Evolutionary conservation across 2,329 filamentous ascomycete species (phyloP).

Genomic region (Alternaria sp.): DNA sequence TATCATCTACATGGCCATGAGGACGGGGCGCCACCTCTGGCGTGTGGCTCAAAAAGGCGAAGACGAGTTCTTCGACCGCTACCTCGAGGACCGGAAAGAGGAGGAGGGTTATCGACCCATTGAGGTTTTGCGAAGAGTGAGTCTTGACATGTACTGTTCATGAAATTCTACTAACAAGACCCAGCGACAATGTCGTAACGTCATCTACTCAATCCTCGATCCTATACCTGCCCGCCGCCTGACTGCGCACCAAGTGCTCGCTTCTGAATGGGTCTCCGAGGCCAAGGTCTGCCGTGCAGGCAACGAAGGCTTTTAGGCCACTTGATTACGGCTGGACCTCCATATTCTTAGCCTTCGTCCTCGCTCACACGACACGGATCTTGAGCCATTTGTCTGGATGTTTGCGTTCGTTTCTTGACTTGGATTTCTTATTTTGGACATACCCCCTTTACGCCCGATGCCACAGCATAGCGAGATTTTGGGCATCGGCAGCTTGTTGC

Average conservation of each 20-base stretch:
- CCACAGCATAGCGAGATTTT: conserved; percentile 44
- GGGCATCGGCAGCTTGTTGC: conserved; percentile 30
- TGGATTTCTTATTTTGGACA: conserved; percentile 36
- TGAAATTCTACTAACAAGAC: conserved; percentile 18
- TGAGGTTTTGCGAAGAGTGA: conserved; percentile 91
- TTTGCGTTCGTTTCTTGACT: conserved; percentile 30
- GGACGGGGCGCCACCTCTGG: conserved; percentile 94
- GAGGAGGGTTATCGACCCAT: conserved; percentile 97
- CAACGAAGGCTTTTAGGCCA: conserved; percentile 82
- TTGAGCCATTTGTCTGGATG: conserved; percentile 27
- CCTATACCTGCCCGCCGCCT: conserved; percentile 91
- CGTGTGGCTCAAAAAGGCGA: conserved; percentile 95
- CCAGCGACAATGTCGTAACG: conserved; percentile 94
- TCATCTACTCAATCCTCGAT: conserved; percentile 98
- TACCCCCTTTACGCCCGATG: conserved; percentile 46
- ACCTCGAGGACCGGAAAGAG: conserved; percentile 88
- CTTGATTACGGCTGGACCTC: conserved; percentile 9
- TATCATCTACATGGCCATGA: conserved; percentile 99
- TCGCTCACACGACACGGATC: conserved; percentile 18
- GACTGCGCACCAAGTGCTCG: conserved; percentile 93
- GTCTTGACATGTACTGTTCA: conserved; percentile 43
- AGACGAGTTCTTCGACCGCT: conserved; percentile 95
- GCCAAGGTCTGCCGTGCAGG: conserved; percentile 97
- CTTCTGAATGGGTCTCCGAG: conserved; percentile 98
- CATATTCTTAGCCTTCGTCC: conserved; percentile 13